Base-by-base conservation (phyloP, 1,284 basidiomycete genomes). In the Xerocomus subilludens region DNA sequence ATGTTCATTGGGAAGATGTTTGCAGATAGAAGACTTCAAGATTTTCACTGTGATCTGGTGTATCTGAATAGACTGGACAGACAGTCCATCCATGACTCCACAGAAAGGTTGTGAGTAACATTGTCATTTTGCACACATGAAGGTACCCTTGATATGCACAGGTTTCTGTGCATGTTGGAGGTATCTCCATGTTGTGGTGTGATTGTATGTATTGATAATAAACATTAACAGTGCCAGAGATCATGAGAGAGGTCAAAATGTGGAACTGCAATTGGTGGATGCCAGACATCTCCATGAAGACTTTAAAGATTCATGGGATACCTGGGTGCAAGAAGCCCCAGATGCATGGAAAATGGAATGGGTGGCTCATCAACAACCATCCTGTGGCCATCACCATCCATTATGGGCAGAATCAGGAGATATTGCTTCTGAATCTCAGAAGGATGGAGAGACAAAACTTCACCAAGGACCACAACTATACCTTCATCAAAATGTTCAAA, bases 371-470 rank as follows among this genome's bases (percentile, higher is more conserved):
- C 5, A 10, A 70, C 30, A 70, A 70, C 42, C 25, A 8, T 21
- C 69, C 69, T 8, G 49, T 70, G 14, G 49, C 32, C 5, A 36
- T 70, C n/a, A 64, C 60, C 4, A 56, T 70, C 23, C 33, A 27
- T 27, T 70, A 70, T 21, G 69, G 69, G 8, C 69, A 70, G n/a
- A 70, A 70, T 30, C 69, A 70, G 45, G 42, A 45, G 10, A 38
- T 70, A 8, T 38, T 25, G 11, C 32, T 27, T 6, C 18, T 33
- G 23, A 36, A 18, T 16, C 27, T 35, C 5, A 70, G 27, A 63
- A 45, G 8, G 49, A 63, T 38, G 14, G 47, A 5, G 60, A 64
- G n/a, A n/a, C n/a, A n/a, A n/a, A n/a, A n/a, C n/a, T n/a, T n/a
- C n/a, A n/a, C n/a, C n/a, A n/a, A n/a, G n/a, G n/a, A n/a, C n/a